Percentiles rank a stretch among this genome's conserved stretches.
phyloP scores from a whole-genome alignment of 2,329 filamentous ascomycete species.

The Elsinoe perseae region DNA sequence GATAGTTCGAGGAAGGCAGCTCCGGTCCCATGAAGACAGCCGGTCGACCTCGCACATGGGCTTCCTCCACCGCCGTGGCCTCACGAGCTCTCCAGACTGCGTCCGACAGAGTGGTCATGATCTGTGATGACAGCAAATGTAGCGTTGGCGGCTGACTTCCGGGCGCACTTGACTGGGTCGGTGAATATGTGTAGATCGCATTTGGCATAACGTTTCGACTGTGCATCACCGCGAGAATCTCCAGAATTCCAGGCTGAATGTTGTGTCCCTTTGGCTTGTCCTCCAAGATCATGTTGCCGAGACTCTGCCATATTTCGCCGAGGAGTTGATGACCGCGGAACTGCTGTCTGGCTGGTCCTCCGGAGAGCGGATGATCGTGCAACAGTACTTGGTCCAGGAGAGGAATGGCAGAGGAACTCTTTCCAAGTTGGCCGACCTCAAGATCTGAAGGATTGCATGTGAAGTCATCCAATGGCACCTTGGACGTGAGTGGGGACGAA shows the following conservation, averaged over 20 bases:
- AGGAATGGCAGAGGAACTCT: neutral
- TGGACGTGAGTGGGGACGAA: neutral
- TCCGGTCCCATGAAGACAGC: slow-evolving; percentile 36
- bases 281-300: slow-evolving; percentile 40
- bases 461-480: slow-evolving; percentile 20
- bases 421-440: neutral
- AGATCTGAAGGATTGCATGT: slow-evolving; percentile 12
- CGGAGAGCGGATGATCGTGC: neutral
- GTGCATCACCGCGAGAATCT: slow-evolving; percentile 43
- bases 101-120: slow-evolving; percentile 44
- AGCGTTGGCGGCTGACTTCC: slow-evolving; percentile 43
- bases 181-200: slow-evolving; percentile 37
- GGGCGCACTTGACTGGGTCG: slow-evolving; percentile 29
- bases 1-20: slow-evolving; percentile 38
- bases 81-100: slow-evolving; percentile 44
- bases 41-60: slow-evolving; percentile 28
- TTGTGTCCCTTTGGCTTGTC: slow-evolving; percentile 23
- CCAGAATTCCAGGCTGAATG: slow-evolving; percentile 39
- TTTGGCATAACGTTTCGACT: slow-evolving; percentile 41
- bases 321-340: slow-evolving; percentile 29
- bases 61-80: slow-evolving; percentile 25
- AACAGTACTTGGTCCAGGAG: neutral
- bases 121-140: slow-evolving; percentile 41
- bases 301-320: slow-evolving; percentile 40
- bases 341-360: neutral